Base-by-base conservation (phyloP, 768 basidiomycete genomes). In the Tulasnella sp. region DNA sequence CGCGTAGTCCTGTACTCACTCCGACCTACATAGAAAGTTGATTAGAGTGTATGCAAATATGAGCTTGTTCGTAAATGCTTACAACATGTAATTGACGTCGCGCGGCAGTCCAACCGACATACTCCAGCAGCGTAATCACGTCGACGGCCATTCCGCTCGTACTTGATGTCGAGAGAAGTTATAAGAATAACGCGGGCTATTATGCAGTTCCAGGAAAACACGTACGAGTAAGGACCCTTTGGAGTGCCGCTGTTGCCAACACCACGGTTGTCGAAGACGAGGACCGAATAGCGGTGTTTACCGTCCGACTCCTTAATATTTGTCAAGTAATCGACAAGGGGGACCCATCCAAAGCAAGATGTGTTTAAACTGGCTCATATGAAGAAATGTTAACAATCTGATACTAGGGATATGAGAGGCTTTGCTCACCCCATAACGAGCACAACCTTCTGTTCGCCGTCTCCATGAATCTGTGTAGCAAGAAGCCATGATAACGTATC, bases 191-290 rank as follows among this genome's bases (percentile, higher is more conserved):
- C 66, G 29, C 35, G n/a, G 41, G 16, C 40, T 17, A 34, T 39
- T 22, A 67, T n/a, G 35, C n/a, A n/a, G 67, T 34, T 67, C 32
- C 35, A 63, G 59, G 69, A 37, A n/a, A 41, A 34, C 34, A 82
- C 86, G 73, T 77, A 92, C 90, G 89, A 84, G 80, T 93, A 94
- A 0, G 91, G 90, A 0, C 91, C 92, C 59, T 82, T 79, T 0
- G 91, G 91, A 47, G 86, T 82, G 4, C 83, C 86, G 36, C 89
- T 90, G 78, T 91, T 85, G 7, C 92, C 92, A 6, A 90, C 90
- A 1, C 92, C 92, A 40, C 92, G 85, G 78, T 94, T 93, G 79
- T 94, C 92, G 77, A 94, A 92, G 5, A 91, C 90, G 1, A 94
- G 81, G 14, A 86, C 81, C 0, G 86, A 83, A 76, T 89, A 89